Base-by-base conservation (phyloP, 1,139 yeast species). In the Geotrichum europaeum region DNA sequence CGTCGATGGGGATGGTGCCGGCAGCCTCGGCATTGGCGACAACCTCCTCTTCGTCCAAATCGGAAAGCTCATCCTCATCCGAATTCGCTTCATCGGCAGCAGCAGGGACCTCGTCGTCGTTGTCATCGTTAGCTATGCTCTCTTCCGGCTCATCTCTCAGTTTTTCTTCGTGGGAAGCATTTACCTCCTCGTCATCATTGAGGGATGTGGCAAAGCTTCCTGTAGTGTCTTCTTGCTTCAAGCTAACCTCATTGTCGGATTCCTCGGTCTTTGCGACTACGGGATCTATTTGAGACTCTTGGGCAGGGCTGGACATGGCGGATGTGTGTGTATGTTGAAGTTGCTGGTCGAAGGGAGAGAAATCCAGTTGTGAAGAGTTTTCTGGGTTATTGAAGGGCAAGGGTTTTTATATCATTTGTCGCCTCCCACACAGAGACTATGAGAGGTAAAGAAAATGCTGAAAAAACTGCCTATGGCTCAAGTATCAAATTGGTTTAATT, bases 31-130 rank as follows among this genome's bases (percentile, higher is more conserved):
- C 55, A 34, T 53, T 58, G 13, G 58, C 57, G 7, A 22, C 68
- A 56, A 72, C 70, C 55, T 70, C 73, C 24, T 75, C 76, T 60
- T 75, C 79, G 61, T 76, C 79, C 24, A 72, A 67, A 59, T 75
- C 79, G 2, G 77, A 73, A 13, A 51, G 55, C 28, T 56, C 57
- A 9, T 45, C 57, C 60, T 57, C 65, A 12, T 53, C 60, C 7
- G 43, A 36, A 36, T 36, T 36, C 18, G 43, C 43, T 15, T 36
- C 43, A n/a, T 36, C 43, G 18, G 43, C 18, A 6, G 43, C 43
- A 36, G 5, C 18, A 36, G 51, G 51, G 15, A n/a, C 28, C 12
- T 15, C 12, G 34, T 20, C 20, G 55, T 34, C 18, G 13, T 13
- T 10, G 34, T 22, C 47, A 3, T 18, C 20, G 25, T 25, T 52